Evolutionary conservation across 768 basidiomycete genomes (phyloP), one percentile per base, ranked within the genome.

Genomic region (Kwoniella newhampshirensis): DNA sequence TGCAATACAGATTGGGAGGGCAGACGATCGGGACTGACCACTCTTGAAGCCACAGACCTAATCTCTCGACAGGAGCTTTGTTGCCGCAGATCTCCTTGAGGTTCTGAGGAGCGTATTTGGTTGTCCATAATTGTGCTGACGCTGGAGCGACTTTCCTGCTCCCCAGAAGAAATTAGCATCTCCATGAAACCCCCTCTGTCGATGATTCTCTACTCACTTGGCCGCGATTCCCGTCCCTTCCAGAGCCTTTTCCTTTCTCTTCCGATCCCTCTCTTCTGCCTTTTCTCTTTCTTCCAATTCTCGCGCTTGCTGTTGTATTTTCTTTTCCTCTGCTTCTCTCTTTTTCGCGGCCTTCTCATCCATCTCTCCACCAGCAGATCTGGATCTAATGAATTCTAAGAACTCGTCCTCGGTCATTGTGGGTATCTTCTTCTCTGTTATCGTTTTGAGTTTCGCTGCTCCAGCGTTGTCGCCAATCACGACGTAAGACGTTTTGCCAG

Each of bases 71-170:
- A 51, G 85, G 82, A 0, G 84, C 82, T 77, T 98, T 98, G 79
- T 98, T 99, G 7, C 96, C 96, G 60, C 93, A 97, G 17, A 99
- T 83, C 54, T 99, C 91, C 66, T 89, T 92, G 54, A 92, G 63
- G 2, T 81, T 82, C 62, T 86, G 84, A 1, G 96, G 96, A 0
- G 96, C 94, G 73, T 99, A 99, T 9, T 91, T 85, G 28, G 86
- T 87, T 36, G 96, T 97, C 96, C 96, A 98, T 0, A 98, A 80
- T 73, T 94, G 91, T 2, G 70, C 63, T 8, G 70, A 68, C 1
- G 27, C 56, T 32, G 69, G 80, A 79, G 42, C 71, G 57, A 21
- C 76, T 75, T 63, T 66, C 48, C 67, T 75, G 44, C 23, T 36
- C 13, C 21, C 35, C 20, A 28, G 28, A n/a, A 23, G 21, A 6